Base-by-base conservation (phyloP, 352 stramenopile genomes). In the Phytophthora syringae region DNA sequence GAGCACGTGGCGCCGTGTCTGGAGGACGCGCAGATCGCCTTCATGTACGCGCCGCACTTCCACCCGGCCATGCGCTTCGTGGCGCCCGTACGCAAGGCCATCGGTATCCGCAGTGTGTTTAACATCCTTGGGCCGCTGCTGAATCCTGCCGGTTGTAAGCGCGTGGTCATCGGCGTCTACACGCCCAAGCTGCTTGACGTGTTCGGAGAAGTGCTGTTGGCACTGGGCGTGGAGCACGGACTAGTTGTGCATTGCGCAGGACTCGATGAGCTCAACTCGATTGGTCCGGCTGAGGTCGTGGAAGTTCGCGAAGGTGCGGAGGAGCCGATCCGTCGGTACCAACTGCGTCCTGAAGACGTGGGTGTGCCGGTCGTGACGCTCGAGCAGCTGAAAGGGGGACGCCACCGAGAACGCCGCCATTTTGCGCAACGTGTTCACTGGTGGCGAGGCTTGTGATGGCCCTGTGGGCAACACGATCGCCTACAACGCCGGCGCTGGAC, bases 61-160 rank as follows among this genome's bases (percentile, higher is more conserved):
- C 97, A 99, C 79, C 97, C 97, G 24, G 90, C 96, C 27, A 99
- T 99, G 97, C 88, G 86, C 51, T 91, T 88, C 63, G 96, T 99
- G 36, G 92, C 93, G 27, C 97, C 97, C 2, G 90, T 99, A 52
- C 92, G 98, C 39, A 98, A 98, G 64, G 89, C 97, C 48, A 94
- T 99, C 50, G 90, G 93, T 22, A 94, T 99, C 34, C 90, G 97
- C 59, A 98, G 90, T 11, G 91, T 97, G 22, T 99, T 99, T 69
- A 99, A 99, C 74, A 98, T 99, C 52, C 80, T 99, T 18, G 98
- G 98, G 13, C 97, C 98, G 25, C 93, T 99, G 69, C 93, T 98
- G 5, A 99, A 99, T 82, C 96, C 98, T 2, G 97, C 97, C 0
- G 79, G 87, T 21, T 98, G 97, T 51, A 92, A 98, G 69, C 87